These are phyloP conservation scores for Stephania yunnanensis DNA, from an alignment of 164 flowering plant species.

Conservation along the genomic window DNA sequence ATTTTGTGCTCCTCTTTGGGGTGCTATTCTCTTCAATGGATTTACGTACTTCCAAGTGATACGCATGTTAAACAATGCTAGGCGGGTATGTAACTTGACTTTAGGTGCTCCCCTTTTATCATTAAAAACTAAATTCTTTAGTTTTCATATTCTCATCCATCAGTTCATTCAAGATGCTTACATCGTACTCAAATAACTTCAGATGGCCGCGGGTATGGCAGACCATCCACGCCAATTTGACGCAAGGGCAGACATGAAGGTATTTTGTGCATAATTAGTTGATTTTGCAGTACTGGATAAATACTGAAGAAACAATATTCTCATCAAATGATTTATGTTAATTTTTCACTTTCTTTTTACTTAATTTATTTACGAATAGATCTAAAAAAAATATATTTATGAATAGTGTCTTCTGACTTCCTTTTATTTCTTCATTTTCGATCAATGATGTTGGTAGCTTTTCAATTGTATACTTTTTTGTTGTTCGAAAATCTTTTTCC, in stretches of 20 bases:
- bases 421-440: neutral
- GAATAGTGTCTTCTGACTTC: neutral
- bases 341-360: neutral
- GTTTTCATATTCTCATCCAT: neutral
- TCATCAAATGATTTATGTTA: neutral
- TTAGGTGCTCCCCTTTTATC: neutral
- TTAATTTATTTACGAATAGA: no score
- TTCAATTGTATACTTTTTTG: neutral
- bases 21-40: conserved; percentile 93
- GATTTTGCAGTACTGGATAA: neutral
- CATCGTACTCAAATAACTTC: conserved; percentile 23
- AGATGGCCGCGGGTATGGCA: conserved; percentile 98
- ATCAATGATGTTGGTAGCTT: neutral
- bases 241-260: conserved; percentile 80
- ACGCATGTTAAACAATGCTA: conserved; percentile 92
- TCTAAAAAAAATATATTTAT: no score
- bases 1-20: conserved; percentile 94
- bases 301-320: neutral
- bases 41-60: conserved; percentile 96
- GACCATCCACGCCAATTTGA: conserved; percentile 57
- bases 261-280: conserved; percentile 12
- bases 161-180: neutral
- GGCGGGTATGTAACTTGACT: conserved; percentile 58
- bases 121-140: neutral
- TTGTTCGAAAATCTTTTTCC: neutral